Evolutionary conservation across 2,329 filamentous ascomycete genomes (phyloP), one percentile per base, ranked within the genome.

Genomic region (Aspergillus brunneoviolaceus): DNA sequence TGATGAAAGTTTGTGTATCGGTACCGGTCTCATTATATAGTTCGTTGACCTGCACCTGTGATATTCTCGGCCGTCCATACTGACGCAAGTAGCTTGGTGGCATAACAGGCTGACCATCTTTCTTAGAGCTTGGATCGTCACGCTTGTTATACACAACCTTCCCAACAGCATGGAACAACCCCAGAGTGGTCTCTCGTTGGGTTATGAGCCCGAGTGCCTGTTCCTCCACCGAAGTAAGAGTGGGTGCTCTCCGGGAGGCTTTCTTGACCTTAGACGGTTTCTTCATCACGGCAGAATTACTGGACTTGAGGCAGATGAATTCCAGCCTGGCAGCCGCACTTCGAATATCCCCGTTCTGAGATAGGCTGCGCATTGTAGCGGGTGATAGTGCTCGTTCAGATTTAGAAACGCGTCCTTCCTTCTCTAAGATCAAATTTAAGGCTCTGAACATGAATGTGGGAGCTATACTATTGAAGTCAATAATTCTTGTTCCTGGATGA

Each of bases 111-210:
- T 76, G 75, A 2, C 75, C 72, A 9, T 72, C 71, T 9, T 72
- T 60, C 49, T 71, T 61, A 47, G 71, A 66, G 76, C 74, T 50
- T 62, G 72, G 29, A 58, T 89, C 86, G 23, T 89, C 84, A 50
- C 95, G 85, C 74, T 97, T 99, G 79, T 99, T 99, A 79, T 98
- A 96, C 0, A 98, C 88, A 2, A 99, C 91, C 72, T 95, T 97
- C 3, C 94, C 95, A 12, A 98, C 90, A 0, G 95, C 92, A 74
- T 99, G 95, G 71, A 99, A 99, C 54, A 99, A 92, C 1, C 94
- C 95, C 2, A 99, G 81, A 63, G 89, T 96, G 16, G 90, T 89
- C 77, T 98, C 95, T 58, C 95, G 86, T 70, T 93, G 91, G 0
- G 90, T 92, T 23, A 98, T 85, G 60, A 95, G 80, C 70, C 92